Evolutionary conservation across 139 green algal species (phyloP).

Genomic region (Chlamydomonas applanata): DNA sequence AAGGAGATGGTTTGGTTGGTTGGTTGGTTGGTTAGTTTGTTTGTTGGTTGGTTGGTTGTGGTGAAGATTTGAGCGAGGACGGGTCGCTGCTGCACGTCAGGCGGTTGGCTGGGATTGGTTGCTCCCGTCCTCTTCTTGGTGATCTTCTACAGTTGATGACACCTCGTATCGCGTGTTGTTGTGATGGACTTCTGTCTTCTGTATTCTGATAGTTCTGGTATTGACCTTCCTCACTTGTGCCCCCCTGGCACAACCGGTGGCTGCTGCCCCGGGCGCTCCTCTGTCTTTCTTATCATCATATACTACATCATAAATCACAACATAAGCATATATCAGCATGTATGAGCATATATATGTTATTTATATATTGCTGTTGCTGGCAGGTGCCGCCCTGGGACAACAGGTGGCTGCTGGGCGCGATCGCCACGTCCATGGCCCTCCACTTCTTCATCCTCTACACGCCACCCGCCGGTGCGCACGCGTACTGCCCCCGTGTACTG

Average conservation of each 20-base stretch:
- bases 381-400: constrained; percentile 86
- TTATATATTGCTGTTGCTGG: not conserved
- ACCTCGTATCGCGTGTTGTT: no score
- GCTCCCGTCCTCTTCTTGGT: no score
- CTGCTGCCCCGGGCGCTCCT: constrained; percentile 77
- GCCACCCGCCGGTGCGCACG: no score
- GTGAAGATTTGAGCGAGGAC: constrained; percentile 95
- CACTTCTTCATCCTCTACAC: constrained; percentile 82
- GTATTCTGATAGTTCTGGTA: not conserved
- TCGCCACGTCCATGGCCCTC: constrained; percentile 74
- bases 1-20: no score
- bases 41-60: no score
- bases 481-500: no score
- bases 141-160: no score
- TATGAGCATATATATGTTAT: not conserved
- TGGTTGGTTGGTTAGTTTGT: no score
- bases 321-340: not conserved
- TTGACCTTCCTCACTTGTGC: constrained; percentile 32
- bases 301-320: not conserved
- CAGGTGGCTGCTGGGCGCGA: constrained; percentile 84
- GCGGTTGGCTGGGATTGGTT: no score
- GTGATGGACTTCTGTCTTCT: no score
- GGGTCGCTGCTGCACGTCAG: not conserved
- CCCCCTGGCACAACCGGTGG: constrained; percentile 86
- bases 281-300: no score